Evolutionary conservation across 345 rosid species (phyloP), one percentile per base, ranked within the genome.

Genomic region (Citrus sp.): DNA sequence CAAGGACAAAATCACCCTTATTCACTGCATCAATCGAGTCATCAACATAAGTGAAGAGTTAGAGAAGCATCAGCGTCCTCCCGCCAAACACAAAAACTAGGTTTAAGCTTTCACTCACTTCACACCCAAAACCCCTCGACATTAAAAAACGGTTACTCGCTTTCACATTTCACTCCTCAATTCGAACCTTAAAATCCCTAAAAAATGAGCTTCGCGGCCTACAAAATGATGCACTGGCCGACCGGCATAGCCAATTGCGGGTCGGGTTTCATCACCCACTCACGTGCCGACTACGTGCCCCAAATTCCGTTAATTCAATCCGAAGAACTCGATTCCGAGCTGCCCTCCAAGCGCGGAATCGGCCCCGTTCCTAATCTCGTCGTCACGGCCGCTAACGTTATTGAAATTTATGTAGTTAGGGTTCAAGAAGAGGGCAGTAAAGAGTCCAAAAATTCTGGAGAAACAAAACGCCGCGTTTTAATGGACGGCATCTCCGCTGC

Each of bases 181-280:
- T 67, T 18, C 55, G 37, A 63, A 73, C 78, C 78, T 76, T 62
- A 28, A 5, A 62, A 78, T 67, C 64, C 78, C 60, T 40, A 27
- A 40, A 81, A 75, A 79, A 94, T 96, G 98, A 96, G 99, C 87
- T 96, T 76, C 91, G 99, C 98, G 49, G 97, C 97, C 63, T 96
- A 84, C 87, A 96, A 96, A 76, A 89, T 92, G 97, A 91, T 96
- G 98, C 99, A 92, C 88, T 90, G 90, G 90, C 97, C 98, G 1
- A 94, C 98, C 70, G 94, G 94, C 78, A 87, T 96, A 77, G 93
- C 90, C 83, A 86, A 81, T 86, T 94, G 97, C 76, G 94, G 88
- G 24, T 90, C 99, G 76, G 98, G 97, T 73, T 94, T 82, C 85
- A 64, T 96, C 85, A 91, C 97, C 9, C 97, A 92, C 82, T 88